Percentiles rank a stretch among this genome's conserved stretches.
Conservation (phyloP, 2,329 filamentous ascomycete genomes). For the Botrytis tulipae region DNA sequence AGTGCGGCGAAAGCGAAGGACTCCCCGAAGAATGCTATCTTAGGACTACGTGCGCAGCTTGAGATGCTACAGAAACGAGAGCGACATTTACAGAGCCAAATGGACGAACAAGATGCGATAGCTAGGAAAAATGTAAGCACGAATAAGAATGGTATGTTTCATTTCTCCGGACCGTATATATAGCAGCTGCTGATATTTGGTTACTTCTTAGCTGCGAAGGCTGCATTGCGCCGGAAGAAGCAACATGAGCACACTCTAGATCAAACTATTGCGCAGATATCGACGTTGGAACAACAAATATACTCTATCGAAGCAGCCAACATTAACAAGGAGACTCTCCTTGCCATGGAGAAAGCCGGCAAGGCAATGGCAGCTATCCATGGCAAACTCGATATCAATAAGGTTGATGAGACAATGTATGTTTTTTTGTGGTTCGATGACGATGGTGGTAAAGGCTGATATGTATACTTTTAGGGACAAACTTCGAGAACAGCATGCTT, state of each 20-base stretch:
- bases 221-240: constrained; percentile 91
- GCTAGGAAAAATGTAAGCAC: constrained; percentile 83
- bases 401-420: constrained; percentile 93
- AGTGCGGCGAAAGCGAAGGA: constrained; percentile 85
- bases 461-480: constrained; percentile 63
- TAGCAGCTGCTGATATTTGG: constrained; percentile 1
- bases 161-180: background rate
- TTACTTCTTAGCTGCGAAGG: constrained; percentile 70
- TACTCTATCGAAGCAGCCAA: constrained; percentile 97
- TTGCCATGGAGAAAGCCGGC: constrained; percentile 89
- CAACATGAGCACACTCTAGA: constrained; percentile 86
- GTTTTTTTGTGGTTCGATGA: constrained; percentile 40
- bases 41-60: constrained; percentile 80
- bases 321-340: constrained; percentile 95
- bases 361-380: constrained; percentile 93
- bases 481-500: constrained; percentile 84
- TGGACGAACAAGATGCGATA: constrained; percentile 85
- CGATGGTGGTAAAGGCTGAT: constrained; percentile 36
- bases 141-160: constrained; percentile 81
- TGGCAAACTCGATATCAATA: constrained; percentile 84
- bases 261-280: constrained; percentile 85
- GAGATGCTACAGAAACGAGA: constrained; percentile 98
- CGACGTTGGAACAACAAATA: constrained; percentile 91
- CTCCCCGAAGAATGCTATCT: constrained; percentile 93
- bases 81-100: constrained; percentile 84